Evolutionary conservation across 2,329 filamentous ascomycete genomes (phyloP), one percentile per base, ranked within the genome.

Genomic region (Ophiostoma tasmaniense): DNA sequence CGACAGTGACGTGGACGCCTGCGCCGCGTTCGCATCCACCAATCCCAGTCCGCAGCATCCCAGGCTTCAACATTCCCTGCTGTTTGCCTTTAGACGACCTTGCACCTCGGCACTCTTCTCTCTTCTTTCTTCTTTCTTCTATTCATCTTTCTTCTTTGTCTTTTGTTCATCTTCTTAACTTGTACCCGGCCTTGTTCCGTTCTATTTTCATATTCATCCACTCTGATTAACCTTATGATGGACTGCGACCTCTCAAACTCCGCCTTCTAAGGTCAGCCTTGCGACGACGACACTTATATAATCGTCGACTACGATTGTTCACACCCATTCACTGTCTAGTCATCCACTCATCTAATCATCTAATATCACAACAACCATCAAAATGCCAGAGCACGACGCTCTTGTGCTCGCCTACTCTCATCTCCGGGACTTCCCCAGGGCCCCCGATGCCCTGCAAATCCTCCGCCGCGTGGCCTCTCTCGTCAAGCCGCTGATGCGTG

Each of bases 401-500:
- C 75, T 82, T 39, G 76, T 87, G 5, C 73, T 78, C 22, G 80
- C 80, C 8, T 86, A 81, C 74, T 81, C 81, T 45, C 84, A 87
- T 73, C 74, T 87, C 67, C 76, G 76, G 10, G 75, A 79, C 28
- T 79, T 84, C 39, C 79, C 81, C 1, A 80, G 83, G 2, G 80
- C 82, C 25, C 75, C 77, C 20, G 84, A 86, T 70, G 84, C 84
- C 17, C 76, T 86, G 22, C 79, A 86, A 45, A 87, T 86, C 69
- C 83, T 98, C 30, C 90, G 88, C 74, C 93, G 90, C 78, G 84
- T 96, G 55, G 92, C 92, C 2, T 96, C 93, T 33, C 80, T 96
- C 69, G 93, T 97, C 71, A 97, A 97, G 77, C 94, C 94, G 22
- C 91, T 98, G 72, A 98, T 98, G 93, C 85, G 92, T 72, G 92